phyloP scores from a whole-genome alignment of 768 basidiomycete species.

The Mrakia gelida region DNA sequence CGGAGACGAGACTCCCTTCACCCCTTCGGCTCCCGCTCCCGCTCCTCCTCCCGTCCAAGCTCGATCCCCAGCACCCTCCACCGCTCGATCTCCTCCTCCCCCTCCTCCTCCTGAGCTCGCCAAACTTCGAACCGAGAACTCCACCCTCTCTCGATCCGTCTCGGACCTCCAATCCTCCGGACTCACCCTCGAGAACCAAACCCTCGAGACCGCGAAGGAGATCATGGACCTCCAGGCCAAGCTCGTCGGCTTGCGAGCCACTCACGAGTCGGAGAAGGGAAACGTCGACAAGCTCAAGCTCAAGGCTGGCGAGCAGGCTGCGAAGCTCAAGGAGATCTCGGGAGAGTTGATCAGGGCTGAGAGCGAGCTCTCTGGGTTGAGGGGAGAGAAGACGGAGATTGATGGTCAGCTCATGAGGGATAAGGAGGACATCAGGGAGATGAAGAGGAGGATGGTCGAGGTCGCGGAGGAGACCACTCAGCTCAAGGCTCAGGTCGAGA shows the following conservation, averaged over 20 bases:
- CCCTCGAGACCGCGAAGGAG: constrained; percentile 55
- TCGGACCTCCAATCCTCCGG: constrained; percentile 33
- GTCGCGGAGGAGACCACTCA: constrained; percentile 65
- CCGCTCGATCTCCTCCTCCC: constrained; percentile 17
- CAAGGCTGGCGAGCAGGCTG: constrained; percentile 62
- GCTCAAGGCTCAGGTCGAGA: constrained; percentile 73
- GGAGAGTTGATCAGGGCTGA: constrained; percentile 83
- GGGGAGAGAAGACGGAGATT: constrained; percentile 85
- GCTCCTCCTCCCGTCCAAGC: constrained; percentile 17
- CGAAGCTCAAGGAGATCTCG: constrained; percentile 65
- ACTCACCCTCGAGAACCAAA: constrained; percentile 43
- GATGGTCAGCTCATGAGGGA: constrained; percentile 81
- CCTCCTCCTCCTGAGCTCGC: constrained; percentile 30
- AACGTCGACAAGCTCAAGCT: constrained; percentile 62
- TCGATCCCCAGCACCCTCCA: constrained; percentile 19
- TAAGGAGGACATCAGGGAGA: constrained; percentile 85
- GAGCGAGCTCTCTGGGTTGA: constrained; percentile 81
- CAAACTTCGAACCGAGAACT: constrained; percentile 26
- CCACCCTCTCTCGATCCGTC: constrained; percentile 22
- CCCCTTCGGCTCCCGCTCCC: constrained; percentile 12
- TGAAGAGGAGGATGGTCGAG: constrained; percentile 80
- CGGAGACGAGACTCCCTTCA: constrained; percentile 31
- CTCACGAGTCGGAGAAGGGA: constrained; percentile 46
- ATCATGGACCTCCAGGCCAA: constrained; percentile 86
- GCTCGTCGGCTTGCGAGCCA: constrained; percentile 60